Base-by-base conservation (phyloP, 352 stramenopile species). In the Phytopythium litorale region DNA sequence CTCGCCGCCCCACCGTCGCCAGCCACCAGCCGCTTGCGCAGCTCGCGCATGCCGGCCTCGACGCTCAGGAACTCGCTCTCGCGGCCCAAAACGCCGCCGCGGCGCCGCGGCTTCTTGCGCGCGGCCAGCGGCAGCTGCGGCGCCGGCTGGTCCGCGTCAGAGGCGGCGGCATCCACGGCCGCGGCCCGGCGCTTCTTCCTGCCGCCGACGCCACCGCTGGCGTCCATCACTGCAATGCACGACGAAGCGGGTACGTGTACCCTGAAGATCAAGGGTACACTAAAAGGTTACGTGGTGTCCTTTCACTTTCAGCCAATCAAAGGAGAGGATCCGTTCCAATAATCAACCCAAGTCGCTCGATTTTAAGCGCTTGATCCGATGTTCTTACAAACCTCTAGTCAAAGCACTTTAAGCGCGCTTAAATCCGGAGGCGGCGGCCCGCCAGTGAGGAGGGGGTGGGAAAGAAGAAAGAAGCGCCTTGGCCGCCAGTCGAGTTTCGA, bases 51-150 rank as follows among this genome's bases (percentile, higher is more conserved):
- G 19, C 83, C 81, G 38, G 87, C 80, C 58, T 87, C 75, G 48
- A 88, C 77, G 63, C 76, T 87, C 43, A 92, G 75, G 59, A 92
- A 92, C 73, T 92, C 83, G 64, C 81, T 90, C 63, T 75, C 71
- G 46, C 73, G 71, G 16, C 67, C 40, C 48, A 53, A 28, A 18
- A n/a, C 15, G 46, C 7, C 25, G 8, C 48, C 56, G 60, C 51
- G 58, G 15, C 60, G 56, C 7, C 71, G 76, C 38, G 71, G 58
- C 60, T 77, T 82, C 65, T 80, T 78, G 25, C 53, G 65, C 38
- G 42, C 21, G 21, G 54, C 23, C 13, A 52, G 23, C 35, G 35
- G 53, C 11, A 48, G 53, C 35, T 45, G 33, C 37, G 54, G 25
- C 4, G 23, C 23, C 54, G n/a, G n/a, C n/a, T 4, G 7, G 16